A percentile compares a stretch with the other conserved stretches of the same genome.
Evolutionary conservation across 192 early-diverging fungal species (phyloP).

Genomic region (Coemansia sp.): DNA sequence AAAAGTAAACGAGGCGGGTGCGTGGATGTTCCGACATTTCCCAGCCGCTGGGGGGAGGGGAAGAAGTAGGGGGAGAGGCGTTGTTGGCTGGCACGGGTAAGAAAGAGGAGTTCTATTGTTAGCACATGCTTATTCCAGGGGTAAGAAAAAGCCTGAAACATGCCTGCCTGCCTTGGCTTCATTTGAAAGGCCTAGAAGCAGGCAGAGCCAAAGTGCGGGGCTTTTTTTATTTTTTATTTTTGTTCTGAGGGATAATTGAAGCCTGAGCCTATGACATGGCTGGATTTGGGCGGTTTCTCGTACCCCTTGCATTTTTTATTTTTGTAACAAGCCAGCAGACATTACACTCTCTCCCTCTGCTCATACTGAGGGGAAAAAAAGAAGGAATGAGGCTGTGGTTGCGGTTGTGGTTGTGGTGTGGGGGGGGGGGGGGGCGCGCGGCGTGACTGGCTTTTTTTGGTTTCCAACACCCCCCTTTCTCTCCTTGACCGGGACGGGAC

Average conservation of each 20-base stretch:
- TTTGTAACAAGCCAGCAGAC: no score
- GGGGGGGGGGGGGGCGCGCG: background rate
- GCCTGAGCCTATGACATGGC: background rate
- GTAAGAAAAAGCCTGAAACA: background rate
- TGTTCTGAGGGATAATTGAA: no score
- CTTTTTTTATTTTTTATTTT: conserved; percentile 6
- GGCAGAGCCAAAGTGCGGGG: background rate
- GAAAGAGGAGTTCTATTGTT: background rate
- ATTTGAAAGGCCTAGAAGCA: no score
- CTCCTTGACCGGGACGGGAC: background rate
- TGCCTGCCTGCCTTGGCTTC: background rate
- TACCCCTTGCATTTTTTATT: no score
- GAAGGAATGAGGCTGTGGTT: no score
- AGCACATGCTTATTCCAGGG: background rate
- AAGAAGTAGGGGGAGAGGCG: background rate
- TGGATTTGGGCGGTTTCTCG: background rate
- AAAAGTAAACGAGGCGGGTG: background rate
- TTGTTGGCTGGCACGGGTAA: conserved; percentile 5
- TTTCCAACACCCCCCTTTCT: background rate
- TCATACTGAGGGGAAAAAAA: no score
- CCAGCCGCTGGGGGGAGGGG: background rate
- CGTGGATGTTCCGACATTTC: conserved; percentile 2
- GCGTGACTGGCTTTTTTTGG: conserved; percentile 17
- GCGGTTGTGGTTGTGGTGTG: no score
- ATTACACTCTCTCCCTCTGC: no score